These are phyloP conservation scores for Blastobotrys terrestris DNA, from an alignment of 805 yeast species.

Conservation along the genomic window DNA sequence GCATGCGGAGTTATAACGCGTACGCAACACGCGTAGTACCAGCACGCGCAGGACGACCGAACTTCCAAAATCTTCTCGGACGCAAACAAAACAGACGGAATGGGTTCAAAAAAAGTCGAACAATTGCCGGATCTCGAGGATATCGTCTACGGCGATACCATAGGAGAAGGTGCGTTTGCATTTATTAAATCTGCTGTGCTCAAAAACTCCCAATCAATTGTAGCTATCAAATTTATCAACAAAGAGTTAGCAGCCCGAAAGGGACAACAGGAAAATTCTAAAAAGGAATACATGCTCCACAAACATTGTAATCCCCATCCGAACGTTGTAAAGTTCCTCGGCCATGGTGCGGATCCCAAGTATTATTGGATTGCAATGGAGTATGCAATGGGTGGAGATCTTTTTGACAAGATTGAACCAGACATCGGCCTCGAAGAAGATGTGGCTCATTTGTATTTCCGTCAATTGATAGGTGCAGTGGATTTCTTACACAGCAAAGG, in stretches of 20 bases:
- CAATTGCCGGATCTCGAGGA: constrained; percentile 42
- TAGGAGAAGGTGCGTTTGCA: constrained; percentile 68
- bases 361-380: constrained; percentile 71
- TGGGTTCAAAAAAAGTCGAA: not conserved
- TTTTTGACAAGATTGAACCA: constrained; percentile 80
- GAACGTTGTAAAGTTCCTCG: constrained; percentile 68
- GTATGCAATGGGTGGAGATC: constrained; percentile 76
- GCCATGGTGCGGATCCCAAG: constrained; percentile 47
- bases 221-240: constrained; percentile 55
- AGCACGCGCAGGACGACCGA: no score
- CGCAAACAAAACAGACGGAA: no score
- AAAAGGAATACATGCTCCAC: constrained; percentile 53
- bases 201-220: constrained; percentile 27
- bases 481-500: constrained; percentile 74
- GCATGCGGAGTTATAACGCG: no score
- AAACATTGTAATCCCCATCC: constrained; percentile 54
- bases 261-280: constrained; percentile 10
- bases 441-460: constrained; percentile 34
- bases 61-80: no score
- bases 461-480: constrained; percentile 72
- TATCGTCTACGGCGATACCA: constrained; percentile 43
- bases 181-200: constrained; percentile 40
- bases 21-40: no score
- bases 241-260: constrained; percentile 22
- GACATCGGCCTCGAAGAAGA: constrained; percentile 44